Evolutionary conservation across 306 rosid genomes (phyloP).

Genomic region (Mimosa pudica): DNA sequence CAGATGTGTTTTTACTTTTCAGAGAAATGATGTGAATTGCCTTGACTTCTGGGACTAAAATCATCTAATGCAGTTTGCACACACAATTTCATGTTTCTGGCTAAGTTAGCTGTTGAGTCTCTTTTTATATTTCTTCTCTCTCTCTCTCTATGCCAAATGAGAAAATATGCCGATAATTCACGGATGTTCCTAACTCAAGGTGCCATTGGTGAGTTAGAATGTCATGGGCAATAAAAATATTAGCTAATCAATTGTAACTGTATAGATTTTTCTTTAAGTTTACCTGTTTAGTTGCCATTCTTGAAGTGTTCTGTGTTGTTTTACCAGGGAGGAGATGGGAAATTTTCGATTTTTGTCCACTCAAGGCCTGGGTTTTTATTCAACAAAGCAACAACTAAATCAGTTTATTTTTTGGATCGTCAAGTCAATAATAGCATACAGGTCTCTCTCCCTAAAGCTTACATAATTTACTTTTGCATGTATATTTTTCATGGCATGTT

Average conservation of each 20-base stretch:
- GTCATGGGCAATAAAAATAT: neutral
- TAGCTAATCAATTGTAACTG: slow-evolving; percentile 15
- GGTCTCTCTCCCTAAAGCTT: slow-evolving; percentile 49
- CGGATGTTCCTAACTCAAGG: slow-evolving; percentile 13
- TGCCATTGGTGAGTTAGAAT: slow-evolving; percentile 12
- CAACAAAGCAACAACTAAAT: slow-evolving; percentile 83
- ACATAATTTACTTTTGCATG: neutral
- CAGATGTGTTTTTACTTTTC: neutral
- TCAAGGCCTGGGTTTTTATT: slow-evolving; percentile 91
- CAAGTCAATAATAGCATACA: slow-evolving; percentile 93
- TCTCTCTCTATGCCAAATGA: neutral
- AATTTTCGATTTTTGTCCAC: slow-evolving; percentile 86
- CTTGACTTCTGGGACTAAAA: neutral
- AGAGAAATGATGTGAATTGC: slow-evolving; percentile 1
- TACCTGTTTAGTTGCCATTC: slow-evolving; percentile 17
- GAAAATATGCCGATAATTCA: slow-evolving; percentile 7
- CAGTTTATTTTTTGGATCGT: slow-evolving; percentile 76
- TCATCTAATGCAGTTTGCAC: neutral
- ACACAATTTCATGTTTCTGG: neutral
- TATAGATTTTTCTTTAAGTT: slow-evolving; percentile 27
- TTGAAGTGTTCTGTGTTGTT: slow-evolving; percentile 32
- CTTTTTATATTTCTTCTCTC: neutral
- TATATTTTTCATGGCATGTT: neutral
- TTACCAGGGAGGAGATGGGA: slow-evolving; percentile 73
- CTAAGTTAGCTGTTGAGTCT: slow-evolving; percentile 25